Base-by-base conservation (phyloP, 345 rosid genomes). In the Citrus australasica region DNA sequence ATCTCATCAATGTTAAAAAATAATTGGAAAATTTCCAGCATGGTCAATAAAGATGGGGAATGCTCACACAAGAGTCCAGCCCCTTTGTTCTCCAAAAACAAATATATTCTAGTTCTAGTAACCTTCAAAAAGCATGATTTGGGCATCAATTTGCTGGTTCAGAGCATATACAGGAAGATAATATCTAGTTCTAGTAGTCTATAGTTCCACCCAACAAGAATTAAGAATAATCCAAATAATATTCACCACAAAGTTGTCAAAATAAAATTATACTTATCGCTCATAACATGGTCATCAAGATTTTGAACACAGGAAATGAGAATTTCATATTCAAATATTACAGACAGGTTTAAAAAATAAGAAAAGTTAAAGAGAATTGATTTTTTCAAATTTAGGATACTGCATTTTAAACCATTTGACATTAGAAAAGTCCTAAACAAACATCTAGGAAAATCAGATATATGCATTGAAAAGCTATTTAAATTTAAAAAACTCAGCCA, bases 341-440 rank as follows among this genome's bases (percentile, higher is more conserved):
- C 6, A 35, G 53, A 35, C 59, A 40, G 33, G 17, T 37, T 37
- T 66, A 63, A 9, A 63, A 63, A 63, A 63, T 27, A 5, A 19
- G 13, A 28, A 2, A 63, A 28, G 6, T 16, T 28, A 2, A 19
- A 63, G 56, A 16, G 21, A 16, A 16, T 51, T 17, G 7, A 16
- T 51, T 51, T 51, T 51, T 51, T 51, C 21, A 69, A 25, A 14
- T 46, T n/a, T 25, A 27, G 73, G 30, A 40, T 9, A 35, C 37
- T 71, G 56, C 30, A 38, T 19, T 73, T 35, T 19, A 74, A 13
- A 58, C 73, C 63, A 71, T 71, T 46, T 71, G 22, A 72, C 19
- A 73, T 13, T 55, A 40, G 5, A 71, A 38, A 53, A 61, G 68
- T 60, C 53, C 24, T 17, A 37, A 37, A 61, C 9, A 24, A 27